Conservation (phyloP, 2,329 filamentous ascomycete genomes). For the Lachnellula arida region DNA sequence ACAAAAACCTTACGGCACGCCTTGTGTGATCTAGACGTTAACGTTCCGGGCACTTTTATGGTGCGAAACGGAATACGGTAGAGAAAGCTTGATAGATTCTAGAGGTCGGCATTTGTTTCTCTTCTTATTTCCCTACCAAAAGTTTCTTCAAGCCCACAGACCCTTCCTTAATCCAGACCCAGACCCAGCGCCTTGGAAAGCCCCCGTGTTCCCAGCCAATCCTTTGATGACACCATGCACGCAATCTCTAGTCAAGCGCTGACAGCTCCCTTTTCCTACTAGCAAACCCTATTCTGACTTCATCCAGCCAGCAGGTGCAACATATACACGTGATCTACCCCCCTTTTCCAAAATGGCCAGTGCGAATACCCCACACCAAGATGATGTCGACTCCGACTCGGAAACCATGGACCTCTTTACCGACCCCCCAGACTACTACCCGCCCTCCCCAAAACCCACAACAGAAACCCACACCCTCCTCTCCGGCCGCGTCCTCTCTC, state of each 20-base stretch:
- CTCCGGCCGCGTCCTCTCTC: constrained; percentile 47
- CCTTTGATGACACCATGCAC: too few species aligned
- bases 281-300: not conserved
- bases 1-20: too few species aligned
- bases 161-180: too few species aligned
- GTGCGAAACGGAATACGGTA: too few species aligned
- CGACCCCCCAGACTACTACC: constrained; percentile 77
- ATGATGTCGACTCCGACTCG: constrained; percentile 15
- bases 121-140: too few species aligned
- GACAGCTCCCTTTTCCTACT: not conserved
- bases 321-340: constrained; percentile 15
- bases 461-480: constrained; percentile 66
- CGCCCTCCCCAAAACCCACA: constrained; percentile 70
- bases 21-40: too few species aligned
- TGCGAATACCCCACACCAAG: constrained; percentile 1
- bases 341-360: constrained; percentile 2
- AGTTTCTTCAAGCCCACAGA: too few species aligned
- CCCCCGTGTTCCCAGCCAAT: too few species aligned
- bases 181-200: too few species aligned
- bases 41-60: too few species aligned
- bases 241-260: not conserved
- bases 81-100: too few species aligned
- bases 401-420: constrained; percentile 56
- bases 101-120: too few species aligned
- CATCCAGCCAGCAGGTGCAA: not conserved